Evolutionary conservation across 2,329 filamentous ascomycete species (phyloP).

Genomic region (Celoporthe dispersa): DNA sequence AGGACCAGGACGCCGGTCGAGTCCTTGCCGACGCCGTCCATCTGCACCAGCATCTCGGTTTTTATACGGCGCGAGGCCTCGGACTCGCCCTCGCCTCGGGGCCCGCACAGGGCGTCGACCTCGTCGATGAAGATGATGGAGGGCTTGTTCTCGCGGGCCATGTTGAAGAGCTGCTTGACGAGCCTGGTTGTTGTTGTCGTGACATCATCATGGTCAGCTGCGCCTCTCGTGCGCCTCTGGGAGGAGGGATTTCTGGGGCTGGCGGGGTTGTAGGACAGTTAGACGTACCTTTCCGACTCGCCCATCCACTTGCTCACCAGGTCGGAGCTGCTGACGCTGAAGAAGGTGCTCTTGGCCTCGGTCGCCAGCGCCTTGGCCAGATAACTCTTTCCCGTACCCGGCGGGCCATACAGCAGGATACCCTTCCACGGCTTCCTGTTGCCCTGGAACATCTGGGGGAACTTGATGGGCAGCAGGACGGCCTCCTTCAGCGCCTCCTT

Average conservation of each 20-base stretch:
- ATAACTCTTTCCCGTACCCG: slow-evolving; percentile 97
- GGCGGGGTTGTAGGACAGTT: not conserved
- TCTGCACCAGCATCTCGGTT: slow-evolving; percentile 96
- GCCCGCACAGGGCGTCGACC: slow-evolving; percentile 94
- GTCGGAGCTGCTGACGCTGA: slow-evolving; percentile 96
- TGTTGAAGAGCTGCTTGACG: slow-evolving; percentile 95
- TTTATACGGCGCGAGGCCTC: slow-evolving; percentile 98
- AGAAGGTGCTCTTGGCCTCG: slow-evolving; percentile 98
- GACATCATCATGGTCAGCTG: not conserved
- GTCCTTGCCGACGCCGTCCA: slow-evolving; percentile 98
- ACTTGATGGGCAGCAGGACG: slow-evolving; percentile 96
- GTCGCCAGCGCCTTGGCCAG: slow-evolving; percentile 96
- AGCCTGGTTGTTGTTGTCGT: slow-evolving; percentile 59
- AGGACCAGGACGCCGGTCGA: slow-evolving; percentile 92
- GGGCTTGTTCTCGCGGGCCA: slow-evolving; percentile 97
- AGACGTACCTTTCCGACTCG: slow-evolving; percentile 84
- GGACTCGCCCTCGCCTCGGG: slow-evolving; percentile 91
- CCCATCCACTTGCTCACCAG: slow-evolving; percentile 99
- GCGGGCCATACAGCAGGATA: slow-evolving; percentile 92
- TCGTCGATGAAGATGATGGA: slow-evolving; percentile 99
- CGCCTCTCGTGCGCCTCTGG: not conserved
- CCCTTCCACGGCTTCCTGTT: slow-evolving; percentile 99
- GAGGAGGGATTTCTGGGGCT: no score
- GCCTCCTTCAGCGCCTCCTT: slow-evolving; percentile 98
- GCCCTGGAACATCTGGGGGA: slow-evolving; percentile 92